Evolutionary conservation across 2,329 filamentous ascomycete genomes (phyloP).

Genomic region (Orbilia ellipsospora): DNA sequence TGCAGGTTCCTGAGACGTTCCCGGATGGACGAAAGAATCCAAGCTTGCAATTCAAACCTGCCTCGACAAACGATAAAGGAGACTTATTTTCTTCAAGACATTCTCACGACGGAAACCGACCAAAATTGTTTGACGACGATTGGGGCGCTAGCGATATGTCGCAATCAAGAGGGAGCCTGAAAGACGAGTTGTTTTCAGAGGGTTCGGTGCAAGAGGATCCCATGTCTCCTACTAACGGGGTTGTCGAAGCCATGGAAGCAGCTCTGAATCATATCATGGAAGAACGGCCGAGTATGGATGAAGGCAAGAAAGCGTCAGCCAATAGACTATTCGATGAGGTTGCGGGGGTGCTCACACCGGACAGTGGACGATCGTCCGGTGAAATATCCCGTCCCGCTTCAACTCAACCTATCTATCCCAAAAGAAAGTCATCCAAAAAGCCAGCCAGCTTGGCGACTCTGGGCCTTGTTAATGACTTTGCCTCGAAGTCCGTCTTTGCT

Average conservation of each 20-base stretch:
- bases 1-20: constrained; percentile 40
- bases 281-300: constrained; percentile 75
- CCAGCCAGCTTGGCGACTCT: constrained; percentile 86
- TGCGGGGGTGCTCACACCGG: constrained; percentile 28
- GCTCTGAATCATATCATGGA: constrained; percentile 93
- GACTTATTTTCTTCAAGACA: constrained; percentile 55
- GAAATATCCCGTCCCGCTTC: constrained; percentile 47
- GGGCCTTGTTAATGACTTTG: constrained; percentile 86
- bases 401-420: constrained; percentile 59
- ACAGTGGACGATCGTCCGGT: constrained; percentile 52
- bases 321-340: constrained; percentile 58
- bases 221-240: constrained; percentile 71
- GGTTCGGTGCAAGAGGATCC: constrained; percentile 48
- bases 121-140: constrained; percentile 48
- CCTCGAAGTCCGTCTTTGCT: constrained; percentile 89
- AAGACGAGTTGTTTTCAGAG: constrained; percentile 51
- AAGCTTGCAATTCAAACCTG: constrained; percentile 33
- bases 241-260: constrained; percentile 92
- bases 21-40: constrained; percentile 37
- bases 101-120: constrained; percentile 56
- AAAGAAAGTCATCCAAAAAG: constrained; percentile 61
- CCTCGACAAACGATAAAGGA: constrained; percentile 19
- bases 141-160: constrained; percentile 51
- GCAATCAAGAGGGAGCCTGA: constrained; percentile 47
- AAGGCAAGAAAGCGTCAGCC: constrained; percentile 59